Conservation (phyloP, 352 stramenopile genomes). For the Phytopythium boreale region DNA sequence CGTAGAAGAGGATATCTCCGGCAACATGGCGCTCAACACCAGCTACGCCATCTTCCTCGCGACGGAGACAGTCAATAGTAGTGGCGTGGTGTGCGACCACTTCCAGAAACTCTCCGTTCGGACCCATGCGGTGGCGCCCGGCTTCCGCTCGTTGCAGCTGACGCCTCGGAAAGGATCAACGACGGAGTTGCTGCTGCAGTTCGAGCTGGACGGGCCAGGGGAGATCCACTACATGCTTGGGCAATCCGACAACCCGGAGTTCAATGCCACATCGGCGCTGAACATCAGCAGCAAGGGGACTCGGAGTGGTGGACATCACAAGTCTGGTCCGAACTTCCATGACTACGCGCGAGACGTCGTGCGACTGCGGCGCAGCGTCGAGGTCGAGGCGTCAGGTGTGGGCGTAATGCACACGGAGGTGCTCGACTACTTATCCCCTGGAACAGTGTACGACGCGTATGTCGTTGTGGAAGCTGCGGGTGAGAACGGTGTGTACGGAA, state of each 20-base stretch:
- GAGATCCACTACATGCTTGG: conserved; percentile 78
- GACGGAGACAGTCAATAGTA: conserved; percentile 46
- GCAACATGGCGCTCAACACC: conserved; percentile 33
- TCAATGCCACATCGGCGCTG: conserved; percentile 68
- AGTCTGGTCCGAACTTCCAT: conserved; percentile 28
- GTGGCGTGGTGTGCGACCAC: conserved; percentile 53
- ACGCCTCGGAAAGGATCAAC: conserved; percentile 65
- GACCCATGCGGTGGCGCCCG: conserved; percentile 42
- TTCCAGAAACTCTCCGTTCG: conserved; percentile 34
- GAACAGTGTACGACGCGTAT: conserved; percentile 61
- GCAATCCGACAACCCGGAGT: conserved; percentile 47
- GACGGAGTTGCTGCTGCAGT: conserved; percentile 60
- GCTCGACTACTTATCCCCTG: conserved; percentile 56
- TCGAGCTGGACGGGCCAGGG: conserved; percentile 51
- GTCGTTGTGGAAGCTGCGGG: conserved; percentile 51
- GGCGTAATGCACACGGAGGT: conserved; percentile 41
- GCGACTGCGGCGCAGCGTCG: conserved; percentile 36
- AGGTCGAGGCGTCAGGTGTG: conserved; percentile 18
- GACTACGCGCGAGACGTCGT: conserved; percentile 66
- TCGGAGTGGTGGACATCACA: conserved; percentile 12
- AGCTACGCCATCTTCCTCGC: conserved; percentile 51
- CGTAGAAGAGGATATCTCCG: conserved; percentile 37
- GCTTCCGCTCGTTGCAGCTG: conserved; percentile 40
- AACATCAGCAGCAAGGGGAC: conserved; percentile 66
- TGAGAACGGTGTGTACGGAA: conserved; percentile 60